These are phyloP conservation scores for Saccharomycopsis fodiens DNA, from an alignment of 805 yeast species.

Conservation along the genomic window DNA sequence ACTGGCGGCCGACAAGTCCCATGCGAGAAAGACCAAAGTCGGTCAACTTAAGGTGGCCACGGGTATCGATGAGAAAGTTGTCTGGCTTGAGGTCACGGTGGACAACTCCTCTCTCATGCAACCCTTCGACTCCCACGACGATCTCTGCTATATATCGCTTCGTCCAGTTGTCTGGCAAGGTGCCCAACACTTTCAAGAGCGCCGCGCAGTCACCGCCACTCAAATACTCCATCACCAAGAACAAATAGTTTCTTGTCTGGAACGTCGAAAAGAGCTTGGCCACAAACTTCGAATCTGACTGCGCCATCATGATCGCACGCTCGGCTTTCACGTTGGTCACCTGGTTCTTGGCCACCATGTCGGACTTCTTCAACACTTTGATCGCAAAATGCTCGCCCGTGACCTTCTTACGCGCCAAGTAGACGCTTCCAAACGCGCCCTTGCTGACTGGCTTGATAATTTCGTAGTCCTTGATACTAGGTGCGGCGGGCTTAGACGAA, in stretches of 20 bases:
- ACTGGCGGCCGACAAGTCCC: constrained; percentile 69
- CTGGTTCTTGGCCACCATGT: constrained; percentile 96
- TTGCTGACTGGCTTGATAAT: constrained; percentile 88
- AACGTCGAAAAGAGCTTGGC: constrained; percentile 84
- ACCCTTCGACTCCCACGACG: constrained; percentile 80
- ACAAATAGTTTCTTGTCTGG: constrained; percentile 80
- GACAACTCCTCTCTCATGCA: constrained; percentile 82
- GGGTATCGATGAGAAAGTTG: constrained; percentile 73
- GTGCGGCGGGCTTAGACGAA: constrained; percentile 42
- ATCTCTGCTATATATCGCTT: constrained; percentile 83
- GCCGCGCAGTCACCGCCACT: constrained; percentile 96
- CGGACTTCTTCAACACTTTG: constrained; percentile 83
- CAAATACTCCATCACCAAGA: constrained; percentile 91
- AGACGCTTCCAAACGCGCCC: constrained; percentile 97
- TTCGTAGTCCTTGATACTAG: constrained; percentile 82
- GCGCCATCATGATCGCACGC: constrained; percentile 97
- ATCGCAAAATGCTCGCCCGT: constrained; percentile 96
- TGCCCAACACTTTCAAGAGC: constrained; percentile 71
- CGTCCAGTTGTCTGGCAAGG: constrained; percentile 81
- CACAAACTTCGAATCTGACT: constrained; percentile 86
- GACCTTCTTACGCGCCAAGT: constrained; percentile 67
- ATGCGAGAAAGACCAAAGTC: constrained; percentile 92
- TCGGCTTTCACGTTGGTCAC: constrained; percentile 91
- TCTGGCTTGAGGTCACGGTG: constrained; percentile 97
- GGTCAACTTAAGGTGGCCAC: constrained; percentile 86